Base-by-base conservation (phyloP, 192 early-diverging fungal genomes). In the Podila horticola region DNA sequence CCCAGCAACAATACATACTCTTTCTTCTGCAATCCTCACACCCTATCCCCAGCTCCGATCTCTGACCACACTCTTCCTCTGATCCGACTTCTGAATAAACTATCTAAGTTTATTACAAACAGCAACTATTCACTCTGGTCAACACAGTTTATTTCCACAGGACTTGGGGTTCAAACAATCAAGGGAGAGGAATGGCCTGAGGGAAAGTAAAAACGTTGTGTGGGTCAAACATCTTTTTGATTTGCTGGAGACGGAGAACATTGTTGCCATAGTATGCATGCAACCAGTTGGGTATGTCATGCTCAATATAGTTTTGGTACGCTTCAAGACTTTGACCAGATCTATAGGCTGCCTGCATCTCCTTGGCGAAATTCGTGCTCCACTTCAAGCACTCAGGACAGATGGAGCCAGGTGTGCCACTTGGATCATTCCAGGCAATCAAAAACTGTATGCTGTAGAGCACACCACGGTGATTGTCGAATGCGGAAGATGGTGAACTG, bases 291-390 rank as follows among this genome's bases (percentile, higher is more conserved):
- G 33, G 33, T 6, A 82, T 60, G 60, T 69, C 67, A 51, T 29
- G 38, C 24, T 82, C 79, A 9, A 69, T 64, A 55, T 71, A 74
- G 67, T 74, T 74, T 30, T 72, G 69, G 24, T 79, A 72, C 1
- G 72, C 72, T 34, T 74, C 65, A 13, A 74, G 65, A 58, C 20
- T 34, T n/a, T 5, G 33, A 50, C 30, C 45, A 64, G 71, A 72
- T 6, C 52, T 49, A 36, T 64, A 72, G 22, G 66, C 62, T 13
- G 19, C 29, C 28, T 72, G 38, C 34, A 79, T 59, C 9, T 67
- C 50, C 61, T 63, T 67, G 22, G 52, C 33, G 6, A 79, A 59
- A 13, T 34, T 17, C 17, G 51, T 45, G 11, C 66, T 19, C 65
- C 66, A 45, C 4, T 61, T 17, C 33, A 72, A 19, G 52, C 76